Base-by-base conservation (phyloP, 192 early-diverging fungal genomes). In the Thoreauomyces humboldtii region DNA sequence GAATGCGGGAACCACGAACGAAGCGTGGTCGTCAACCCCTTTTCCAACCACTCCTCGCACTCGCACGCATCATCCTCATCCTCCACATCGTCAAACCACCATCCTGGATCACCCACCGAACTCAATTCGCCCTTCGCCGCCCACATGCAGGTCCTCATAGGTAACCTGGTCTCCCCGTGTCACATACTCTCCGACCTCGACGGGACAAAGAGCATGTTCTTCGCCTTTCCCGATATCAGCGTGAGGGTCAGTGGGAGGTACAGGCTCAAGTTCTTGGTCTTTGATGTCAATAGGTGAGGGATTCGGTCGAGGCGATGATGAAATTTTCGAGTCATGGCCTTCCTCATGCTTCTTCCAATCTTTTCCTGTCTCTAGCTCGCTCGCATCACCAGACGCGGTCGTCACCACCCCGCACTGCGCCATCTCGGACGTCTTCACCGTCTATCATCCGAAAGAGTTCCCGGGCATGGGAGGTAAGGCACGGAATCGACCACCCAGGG, bases 391-490 rank as follows among this genome's bases (percentile, higher is more conserved):
- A n/a, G n/a, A n/a, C n/a, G n/a, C n/a, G n/a, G n/a, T n/a, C n/a
- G n/a, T n/a, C n/a, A n/a, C n/a, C n/a, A n/a, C n/a, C n/a, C n/a
- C n/a, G n/a, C n/a, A n/a, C n/a, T n/a, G n/a, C n/a, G n/a, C n/a
- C 14, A 48, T 69, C 22, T 69, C 65, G 42, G 65, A 71, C 25
- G 42, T 56, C 21, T 71, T 77, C 45, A 60, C 58, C 17, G 70
- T 68, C 6, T 77, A 53, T 44, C 61, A 27, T 25, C 77, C 77
- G n/a, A 78, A 78, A 67, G 37, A 28, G 21, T 78, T 73, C 42
- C 77, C 77, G 17, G 77, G 77, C 4, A 71, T 78, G 46, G 33
- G 70, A 42, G 73, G 72, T 73, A 58, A 7, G 53, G 15, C 7
- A 17, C 21, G 25, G 15, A 31, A 24, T 36, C 25, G 45, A 0